Evolutionary conservation across 805 yeast genomes (phyloP), one percentile per base, ranked within the genome.

Genomic region (Monosporozyma servazzii): DNA sequence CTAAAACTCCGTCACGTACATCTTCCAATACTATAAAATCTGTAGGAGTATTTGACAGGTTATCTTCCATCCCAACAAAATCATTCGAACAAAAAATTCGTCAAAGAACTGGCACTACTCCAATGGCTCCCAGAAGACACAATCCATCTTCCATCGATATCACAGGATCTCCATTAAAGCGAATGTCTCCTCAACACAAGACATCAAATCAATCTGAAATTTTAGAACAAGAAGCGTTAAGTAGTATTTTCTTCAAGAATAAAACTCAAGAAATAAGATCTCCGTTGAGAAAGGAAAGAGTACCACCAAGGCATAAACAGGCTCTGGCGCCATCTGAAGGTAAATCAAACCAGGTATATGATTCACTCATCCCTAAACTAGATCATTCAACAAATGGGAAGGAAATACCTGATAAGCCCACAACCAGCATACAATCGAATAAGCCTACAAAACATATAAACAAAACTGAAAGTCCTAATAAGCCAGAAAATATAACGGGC

Each of bases 21-120:
- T 40, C 29, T 40, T 40, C 44, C 15, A 40, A 40, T 40, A 9
- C 10, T 21, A 40, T 8, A 5, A 50, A 41, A 43, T 29, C 56
- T 11, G 44, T 41, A 5, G 65, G 59, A 45, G 69, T 66, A 4
- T 66, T 66, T 53, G 68, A 65, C 42, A 56, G 70, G 42, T 52
- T 66, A 36, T 57, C 69, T 0, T 55, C 62, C 8, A 39, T 53
- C 21, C 55, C 68, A 15, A 65, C 69, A 15, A 61, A 63, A 53
- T 65, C 69, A 5, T 65, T 65, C 45, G 68, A 66, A 36, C 59
- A 59, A 25, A 66, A 64, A 51, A 56, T 60, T 2, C 27, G 39
- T 21, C 27, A 37, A 20, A 45, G 41, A 33, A 21, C 37, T 3
- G 39, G 39, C 10, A 13, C 39, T 13, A 33, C 30, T 13, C 21